Evolutionary conservation across 2,329 filamentous ascomycete species (phyloP), one percentile per base, ranked within the genome.

Genomic region (Colletotrichum liriopes): DNA sequence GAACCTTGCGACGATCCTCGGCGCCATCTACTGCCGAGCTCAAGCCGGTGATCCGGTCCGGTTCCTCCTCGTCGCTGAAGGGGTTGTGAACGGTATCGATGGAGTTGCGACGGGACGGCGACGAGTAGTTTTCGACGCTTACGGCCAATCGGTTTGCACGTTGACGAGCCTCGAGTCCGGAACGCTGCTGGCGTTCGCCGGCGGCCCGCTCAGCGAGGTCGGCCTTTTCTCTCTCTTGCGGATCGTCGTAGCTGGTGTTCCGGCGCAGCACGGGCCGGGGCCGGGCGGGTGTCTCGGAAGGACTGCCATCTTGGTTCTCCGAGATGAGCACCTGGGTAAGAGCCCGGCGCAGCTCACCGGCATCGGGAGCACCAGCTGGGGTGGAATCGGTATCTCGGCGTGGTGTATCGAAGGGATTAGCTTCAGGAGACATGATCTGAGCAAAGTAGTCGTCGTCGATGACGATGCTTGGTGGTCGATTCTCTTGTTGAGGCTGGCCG

Each of bases 161-260:
- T 64, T 82, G 79, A 23, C 81, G 78, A 60, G 83, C 83, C 73
- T 83, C 82, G 23, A 80, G 81, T 62, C 84, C 82, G 63, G 83
- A 84, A 51, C 79, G 80, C 23, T 82, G 77, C 68, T 83, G 81
- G 7, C 82, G 80, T 74, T 83, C 77, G 2, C 78, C 80, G n/a
- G 80, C 78, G 62, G 73, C 77, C 47, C 79, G 77, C 76, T 84
- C 83, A 12, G 83, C 83, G 49, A 77, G 77, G 68, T 84, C 83
- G 35, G 83, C 83, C 73, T 78, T 79, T 72, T 84, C 79, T 12
- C 81, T 77, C 76, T 84, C 83, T 74, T 80, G 78, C 1, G 82
- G 82, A 16, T 76, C 82, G 67, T 84, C 81, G 67, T 84, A 84
- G 74, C 83, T 84, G 52, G 83, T 84, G 74, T 84, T 84, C 51